A percentile compares a stretch with the other conserved stretches of the same genome.
These are phyloP conservation scores for Volvox carteri DNA, from an alignment of 163 green algal genomes.

Conservation along the genomic window DNA sequence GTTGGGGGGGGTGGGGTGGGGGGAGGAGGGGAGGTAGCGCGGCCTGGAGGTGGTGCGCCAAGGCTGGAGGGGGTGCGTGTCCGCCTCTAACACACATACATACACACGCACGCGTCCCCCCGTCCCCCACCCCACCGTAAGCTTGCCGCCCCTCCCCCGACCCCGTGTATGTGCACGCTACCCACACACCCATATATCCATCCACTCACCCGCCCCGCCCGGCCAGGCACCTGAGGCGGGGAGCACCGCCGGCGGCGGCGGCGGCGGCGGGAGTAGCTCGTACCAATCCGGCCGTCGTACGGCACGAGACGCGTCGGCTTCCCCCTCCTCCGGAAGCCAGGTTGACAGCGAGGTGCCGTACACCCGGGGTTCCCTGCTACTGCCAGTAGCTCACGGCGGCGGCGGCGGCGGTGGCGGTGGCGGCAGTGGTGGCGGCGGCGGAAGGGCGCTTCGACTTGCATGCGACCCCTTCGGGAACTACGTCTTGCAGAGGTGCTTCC, in stretches of 20 bases:
- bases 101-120: background rate
- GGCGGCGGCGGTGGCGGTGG: background rate
- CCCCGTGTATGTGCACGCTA: too few species aligned
- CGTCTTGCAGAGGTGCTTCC: conserved; percentile 49
- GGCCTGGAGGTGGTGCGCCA: background rate
- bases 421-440: background rate
- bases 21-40: background rate
- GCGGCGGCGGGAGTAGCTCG: too few species aligned
- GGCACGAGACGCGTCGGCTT: background rate
- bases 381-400: background rate
- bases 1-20: background rate
- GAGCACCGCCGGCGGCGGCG: too few species aligned
- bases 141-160: too few species aligned
- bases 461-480: conserved; percentile 55
- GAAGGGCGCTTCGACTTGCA: conserved; percentile 33
- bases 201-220: background rate
- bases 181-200: too few species aligned
- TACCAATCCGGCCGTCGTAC: too few species aligned
- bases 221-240: too few species aligned
- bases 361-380: background rate
- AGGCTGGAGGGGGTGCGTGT: background rate
- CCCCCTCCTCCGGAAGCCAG: background rate
- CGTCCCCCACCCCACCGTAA: background rate
- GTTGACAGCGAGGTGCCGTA: too few species aligned
- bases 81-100: background rate